Evolutionary conservation across 2,329 filamentous ascomycete genomes (phyloP), one percentile per base, ranked within the genome.

Genomic region (Coniochaeta sp.): DNA sequence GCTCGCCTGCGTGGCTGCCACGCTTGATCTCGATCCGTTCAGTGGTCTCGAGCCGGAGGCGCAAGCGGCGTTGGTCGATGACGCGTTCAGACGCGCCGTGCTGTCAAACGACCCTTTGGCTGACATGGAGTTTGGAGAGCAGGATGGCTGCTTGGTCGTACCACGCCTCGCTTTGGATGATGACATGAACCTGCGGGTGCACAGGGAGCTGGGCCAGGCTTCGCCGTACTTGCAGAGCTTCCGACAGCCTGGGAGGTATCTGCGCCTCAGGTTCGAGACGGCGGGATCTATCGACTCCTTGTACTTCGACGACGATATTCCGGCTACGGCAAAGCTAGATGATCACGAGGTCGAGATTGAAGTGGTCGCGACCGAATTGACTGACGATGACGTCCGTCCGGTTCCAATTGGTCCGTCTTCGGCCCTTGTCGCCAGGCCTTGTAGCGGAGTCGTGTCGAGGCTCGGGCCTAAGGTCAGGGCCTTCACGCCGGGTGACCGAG

Each of bases 51-150:
- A 56, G 4, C 54, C 32, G 2, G 22, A 17, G 3, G 57, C 30
- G 0, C 64, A 63, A 50, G 64, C 65, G 2, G 26, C 40, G 4
- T 60, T 70, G n/a, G 64, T 69, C 26, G 4, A 58, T 2, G 58
- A 67, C 7, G 67, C 67, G 0, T 65, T 69, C 34, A 17, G 14
- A 14, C 26, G 30, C 14, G 62, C 65, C 3, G 65, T 66, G 2
- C 50, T 65, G 9, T 28, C 59, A 2, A 65, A 64, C 4, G 40
- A 61, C 2, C 58, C 61, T 3, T 50, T 59, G 1, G 57, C 59
- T 1, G 68, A 70, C 28, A 66, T 70, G 62, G 69, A 71, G 59
- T 71, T 67, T 44, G 62, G 65, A 10, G 69, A 71, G 62, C 63
- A 65, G 17, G 55, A 59, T 8, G 69, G 68, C 9, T 19, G 56